Conservation (phyloP, 371 early-diverging fungal species). For the Mortierella sp. region DNA sequence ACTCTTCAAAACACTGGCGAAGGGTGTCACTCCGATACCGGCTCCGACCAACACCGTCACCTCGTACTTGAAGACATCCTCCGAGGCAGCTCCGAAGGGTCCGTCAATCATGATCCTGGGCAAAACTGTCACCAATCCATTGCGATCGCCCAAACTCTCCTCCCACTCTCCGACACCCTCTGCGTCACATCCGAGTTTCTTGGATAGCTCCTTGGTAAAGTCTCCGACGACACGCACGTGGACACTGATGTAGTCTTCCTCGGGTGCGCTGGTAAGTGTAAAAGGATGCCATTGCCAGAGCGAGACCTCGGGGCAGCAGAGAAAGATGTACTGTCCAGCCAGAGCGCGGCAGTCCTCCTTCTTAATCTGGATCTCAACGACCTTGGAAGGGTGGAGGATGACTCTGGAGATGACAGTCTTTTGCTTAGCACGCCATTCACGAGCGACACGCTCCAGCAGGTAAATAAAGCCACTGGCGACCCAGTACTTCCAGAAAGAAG, state of each 20-base stretch:
- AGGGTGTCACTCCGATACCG: constrained; percentile 82
- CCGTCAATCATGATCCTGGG: constrained; percentile 88
- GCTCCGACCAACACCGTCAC: constrained; percentile 85
- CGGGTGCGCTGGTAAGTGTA: constrained; percentile 87
- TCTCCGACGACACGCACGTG: constrained; percentile 88
- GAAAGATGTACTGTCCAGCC: constrained; percentile 81
- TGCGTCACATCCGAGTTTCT: constrained; percentile 74
- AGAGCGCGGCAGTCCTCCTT: constrained; percentile 67
- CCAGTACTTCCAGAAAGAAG: constrained; percentile 89
- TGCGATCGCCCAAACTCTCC: constrained; percentile 51
- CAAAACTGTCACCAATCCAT: constrained; percentile 49
- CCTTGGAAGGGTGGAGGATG: constrained; percentile 74
- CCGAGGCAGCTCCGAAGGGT: constrained; percentile 88
- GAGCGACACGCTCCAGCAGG: constrained; percentile 76
- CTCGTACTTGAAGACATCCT: constrained; percentile 90
- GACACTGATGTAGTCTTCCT: constrained; percentile 82
- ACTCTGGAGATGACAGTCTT: constrained; percentile 77
- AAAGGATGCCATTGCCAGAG: constrained; percentile 90
- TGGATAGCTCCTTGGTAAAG: constrained; percentile 83
- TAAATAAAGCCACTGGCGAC: constrained; percentile 76
- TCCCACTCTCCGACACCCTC: constrained; percentile 61
- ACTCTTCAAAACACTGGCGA: constrained; percentile 60
- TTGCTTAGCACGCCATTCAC: constrained; percentile 80
- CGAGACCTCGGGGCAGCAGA: constrained; percentile 75
- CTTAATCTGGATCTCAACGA: constrained; percentile 81